Evolutionary conservation across 192 early-diverging fungal genomes (phyloP), one percentile per base, ranked within the genome.

Genomic region (Endogone sp.): DNA sequence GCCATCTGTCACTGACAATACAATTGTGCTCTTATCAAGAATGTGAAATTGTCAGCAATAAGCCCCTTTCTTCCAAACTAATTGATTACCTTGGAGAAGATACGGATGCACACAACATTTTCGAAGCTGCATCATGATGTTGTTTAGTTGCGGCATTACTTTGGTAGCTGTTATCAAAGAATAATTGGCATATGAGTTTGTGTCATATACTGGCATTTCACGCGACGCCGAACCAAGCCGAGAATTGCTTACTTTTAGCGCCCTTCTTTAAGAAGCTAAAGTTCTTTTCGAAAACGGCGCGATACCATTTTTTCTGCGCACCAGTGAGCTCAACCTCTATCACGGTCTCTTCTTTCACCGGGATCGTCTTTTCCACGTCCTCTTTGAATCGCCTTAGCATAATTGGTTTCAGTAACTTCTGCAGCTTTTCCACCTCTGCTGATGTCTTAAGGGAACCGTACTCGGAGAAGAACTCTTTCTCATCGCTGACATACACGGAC

Each of bases 51-150:
- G n/a, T n/a, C n/a, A n/a, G n/a, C 37, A 49, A 49, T 49, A 1
- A 49, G 37, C 37, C n/a, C n/a, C n/a, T n/a, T n/a, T n/a, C n/a
- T n/a, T n/a, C n/a, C n/a, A n/a, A n/a, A n/a, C n/a, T n/a, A n/a
- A 49, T 6, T 49, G 37, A 49, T 11, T 49, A 13, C 90, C 90
- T 66, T 73, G 54, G 22, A 95, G 80, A 22, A 95, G 77, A 60
- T 91, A 95, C 16, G 93, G 93, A 71, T 95, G 93, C 56, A 93
- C 94, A 70, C 93, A 95, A 68, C 92, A 94, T 76, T 95, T 95
- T 29, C 93, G 87, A 29, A 95, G 82, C 69, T 95, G 90, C 81
- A 95, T 94, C 90, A 95, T 92, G 3, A 92, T 86, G 69, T 95
- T 95, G 37, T 89, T 86, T 57, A 95, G 79, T 72, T 91, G 88